Evolutionary conservation across 805 yeast genomes (phyloP).

Genomic region (Sporopachydermia lactativora): DNA sequence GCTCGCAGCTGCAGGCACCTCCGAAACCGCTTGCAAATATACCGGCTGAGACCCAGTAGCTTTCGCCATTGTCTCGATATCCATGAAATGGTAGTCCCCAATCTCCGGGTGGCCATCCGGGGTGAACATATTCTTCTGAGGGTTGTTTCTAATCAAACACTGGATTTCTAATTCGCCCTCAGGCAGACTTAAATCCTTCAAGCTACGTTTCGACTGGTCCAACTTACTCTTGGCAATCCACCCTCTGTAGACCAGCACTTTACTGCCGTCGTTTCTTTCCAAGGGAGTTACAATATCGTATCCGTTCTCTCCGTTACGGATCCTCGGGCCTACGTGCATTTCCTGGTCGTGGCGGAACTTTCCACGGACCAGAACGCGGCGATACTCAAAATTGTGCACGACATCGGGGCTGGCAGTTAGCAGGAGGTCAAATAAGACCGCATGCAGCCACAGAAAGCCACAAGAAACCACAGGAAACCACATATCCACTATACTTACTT

Average conservation of each 20-base stretch:
- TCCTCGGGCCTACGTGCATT: conserved; percentile 83
- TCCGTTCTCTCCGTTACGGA: conserved; percentile 59
- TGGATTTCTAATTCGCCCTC: conserved; percentile 55
- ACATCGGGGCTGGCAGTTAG: conserved; percentile 39
- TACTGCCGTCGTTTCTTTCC: conserved; percentile 62
- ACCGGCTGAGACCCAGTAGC: conserved; percentile 56
- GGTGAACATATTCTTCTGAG: conserved; percentile 50
- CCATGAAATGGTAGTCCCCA: conserved; percentile 65
- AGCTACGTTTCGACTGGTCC: conserved; percentile 38
- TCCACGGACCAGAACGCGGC: conserved; percentile 68
- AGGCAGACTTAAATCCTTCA: conserved; percentile 63
- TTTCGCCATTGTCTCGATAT: conserved; percentile 66
- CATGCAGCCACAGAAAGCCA: too few relatives aligned
- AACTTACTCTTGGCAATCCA: conserved; percentile 63
- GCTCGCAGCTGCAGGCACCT: conserved; percentile 30
- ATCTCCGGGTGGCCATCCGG: conserved; percentile 55
- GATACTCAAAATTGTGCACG: conserved; percentile 63
- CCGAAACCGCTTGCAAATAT: conserved; percentile 61
- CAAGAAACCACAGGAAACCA: too few relatives aligned
- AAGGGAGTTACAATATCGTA: conserved; percentile 75
- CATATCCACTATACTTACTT: background rate
- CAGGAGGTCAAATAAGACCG: background rate
- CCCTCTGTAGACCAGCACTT: conserved; percentile 77
- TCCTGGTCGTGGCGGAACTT: conserved; percentile 74
- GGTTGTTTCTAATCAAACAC: conserved; percentile 61